Evolutionary conservation across 139 green algal genomes (phyloP), one percentile per base, ranked within the genome.

Genomic region (Chlorella sp.): DNA sequence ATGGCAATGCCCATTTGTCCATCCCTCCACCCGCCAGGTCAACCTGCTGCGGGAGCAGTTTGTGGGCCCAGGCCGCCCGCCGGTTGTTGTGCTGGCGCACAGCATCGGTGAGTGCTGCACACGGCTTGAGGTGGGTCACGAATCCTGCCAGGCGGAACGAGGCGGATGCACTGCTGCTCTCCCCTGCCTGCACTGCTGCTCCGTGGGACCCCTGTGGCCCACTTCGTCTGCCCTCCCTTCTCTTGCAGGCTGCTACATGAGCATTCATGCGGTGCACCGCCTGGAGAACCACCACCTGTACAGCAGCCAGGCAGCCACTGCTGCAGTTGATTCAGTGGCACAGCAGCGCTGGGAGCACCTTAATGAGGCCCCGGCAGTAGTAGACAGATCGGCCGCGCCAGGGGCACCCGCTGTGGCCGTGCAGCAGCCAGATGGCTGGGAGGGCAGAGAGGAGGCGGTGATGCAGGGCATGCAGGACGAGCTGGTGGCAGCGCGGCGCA

Each of bases 231-330:
- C 32, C 25, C 11, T 51, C 32, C 4, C 18, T 30, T n/a, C n/a
- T n/a, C n/a, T 16, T 25, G 23, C 76, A 82, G 76, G 76, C 16
- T 21, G 38, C 23, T 82, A 82, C 60, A 82, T 82, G 36, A n/a
- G 32, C 7, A 72, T 82, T 13, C 76, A 82, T 39, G 76, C 76
- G 0, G 11, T 72, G 11, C 57, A 71, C 60, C 60, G 76, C 23
- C 34, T 72, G 34, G 76, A 82, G 57, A 20, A 38, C 55, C 12
- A 34, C 39, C 18, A 68, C 23, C 25, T 25, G 32, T 25, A 32
- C 21, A 28, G 32, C 32, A 81, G 74, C 74, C 55, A 25, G 13
- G 74, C 74, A 16, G 51, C 34, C 30, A 57, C 57, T 15, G 41
- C 32, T 0, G 74, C 74, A 12, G 55, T 81, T 21, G 74, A 81